phyloP scores from a whole-genome alignment of 192 early-diverging fungal genomes.

The Ambispora gerdemannii region DNA sequence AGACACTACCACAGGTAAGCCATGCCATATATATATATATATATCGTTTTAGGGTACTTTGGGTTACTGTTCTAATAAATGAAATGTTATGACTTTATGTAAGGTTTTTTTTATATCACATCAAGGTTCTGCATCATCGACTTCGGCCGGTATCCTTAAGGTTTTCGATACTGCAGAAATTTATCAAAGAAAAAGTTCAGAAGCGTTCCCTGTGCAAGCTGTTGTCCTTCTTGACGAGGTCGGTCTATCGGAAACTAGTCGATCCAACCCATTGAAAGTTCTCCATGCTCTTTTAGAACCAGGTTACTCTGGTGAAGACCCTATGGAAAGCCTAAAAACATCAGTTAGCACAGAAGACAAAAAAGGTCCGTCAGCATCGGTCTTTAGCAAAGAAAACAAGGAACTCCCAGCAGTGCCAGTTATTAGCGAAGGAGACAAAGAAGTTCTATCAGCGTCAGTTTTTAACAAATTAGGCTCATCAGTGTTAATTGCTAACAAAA shows the following conservation, averaged over 20 bases:
- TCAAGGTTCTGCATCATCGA: slow-evolving; percentile 26
- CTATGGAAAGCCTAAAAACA: too few species aligned
- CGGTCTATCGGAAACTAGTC: slow-evolving; percentile 19
- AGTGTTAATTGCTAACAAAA: too few species aligned
- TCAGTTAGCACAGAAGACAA: too few species aligned
- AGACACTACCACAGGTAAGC: slow-evolving; percentile 19
- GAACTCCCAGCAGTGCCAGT: too few species aligned
- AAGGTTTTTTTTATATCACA: slow-evolving; percentile 25
- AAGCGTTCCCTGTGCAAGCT: neutral
- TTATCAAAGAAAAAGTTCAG: slow-evolving; percentile 7
- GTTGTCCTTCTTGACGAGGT: slow-evolving; percentile 25
- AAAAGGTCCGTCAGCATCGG: too few species aligned
- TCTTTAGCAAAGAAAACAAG: too few species aligned
- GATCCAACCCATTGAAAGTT: slow-evolving; percentile 26
- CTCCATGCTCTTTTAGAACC: slow-evolving; percentile 24
- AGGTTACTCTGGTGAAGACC: slow-evolving; percentile 10
- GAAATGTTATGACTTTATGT: neutral
- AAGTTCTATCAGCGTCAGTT: too few species aligned
- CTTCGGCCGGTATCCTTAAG: slow-evolving; percentile 22
- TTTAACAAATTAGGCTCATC: too few species aligned
- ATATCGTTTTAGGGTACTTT: neutral
- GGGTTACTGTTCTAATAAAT: neutral
- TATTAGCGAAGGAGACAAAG: too few species aligned
- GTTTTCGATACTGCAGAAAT: slow-evolving; percentile 23
- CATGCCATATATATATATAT: neutral